Percentiles rank a stretch among this genome's conserved stretches.
Conservation (phyloP, 768 basidiomycete genomes). For the Coprinellus aureogranulatus region DNA sequence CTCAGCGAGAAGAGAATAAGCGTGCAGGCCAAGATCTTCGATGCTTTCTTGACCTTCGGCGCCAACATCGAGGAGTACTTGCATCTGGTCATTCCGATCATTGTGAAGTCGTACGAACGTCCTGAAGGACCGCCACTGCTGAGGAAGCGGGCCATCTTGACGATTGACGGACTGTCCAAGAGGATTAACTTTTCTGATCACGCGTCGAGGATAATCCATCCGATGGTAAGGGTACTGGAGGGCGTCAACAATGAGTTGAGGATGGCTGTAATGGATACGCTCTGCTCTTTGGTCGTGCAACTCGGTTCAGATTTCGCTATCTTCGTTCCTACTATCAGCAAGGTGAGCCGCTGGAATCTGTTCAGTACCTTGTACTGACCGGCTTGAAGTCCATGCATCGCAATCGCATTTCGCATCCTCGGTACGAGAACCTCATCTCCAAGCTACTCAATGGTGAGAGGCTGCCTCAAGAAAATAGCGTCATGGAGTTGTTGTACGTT, state of each 20-base stretch:
- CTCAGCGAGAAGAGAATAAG: constrained; percentile 71
- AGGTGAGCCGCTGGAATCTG: constrained; percentile 44
- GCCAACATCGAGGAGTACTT: constrained; percentile 97
- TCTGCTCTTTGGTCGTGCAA: constrained; percentile 89
- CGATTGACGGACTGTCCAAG: constrained; percentile 84
- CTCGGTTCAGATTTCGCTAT: constrained; percentile 96
- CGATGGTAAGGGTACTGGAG: constrained; percentile 83
- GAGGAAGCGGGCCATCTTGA: constrained; percentile 86
- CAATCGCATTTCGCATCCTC: constrained; percentile 72
- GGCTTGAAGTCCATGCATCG: constrained; percentile 63
- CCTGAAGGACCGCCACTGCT: constrained; percentile 69
- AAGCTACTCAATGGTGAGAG: constrained; percentile 91
- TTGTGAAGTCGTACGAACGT: constrained; percentile 88
- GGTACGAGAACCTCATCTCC: constrained; percentile 84
- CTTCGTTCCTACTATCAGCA: constrained; percentile 95
- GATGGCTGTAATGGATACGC: constrained; percentile 84
- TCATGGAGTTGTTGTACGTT: constrained; percentile 66
- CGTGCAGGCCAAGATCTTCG: constrained; percentile 88
- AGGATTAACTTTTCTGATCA: constrained; percentile 98
- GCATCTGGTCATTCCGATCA: constrained; percentile 93
- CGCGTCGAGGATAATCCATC: constrained; percentile 94
- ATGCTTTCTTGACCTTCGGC: constrained; percentile 93
- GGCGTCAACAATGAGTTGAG: constrained; percentile 74
- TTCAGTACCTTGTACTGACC: neutral
- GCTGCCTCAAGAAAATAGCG: constrained; percentile 79